These are phyloP conservation scores for Hymenoscyphus occultus DNA, from an alignment of 2,329 filamentous ascomycete genomes.

Conservation along the genomic window DNA sequence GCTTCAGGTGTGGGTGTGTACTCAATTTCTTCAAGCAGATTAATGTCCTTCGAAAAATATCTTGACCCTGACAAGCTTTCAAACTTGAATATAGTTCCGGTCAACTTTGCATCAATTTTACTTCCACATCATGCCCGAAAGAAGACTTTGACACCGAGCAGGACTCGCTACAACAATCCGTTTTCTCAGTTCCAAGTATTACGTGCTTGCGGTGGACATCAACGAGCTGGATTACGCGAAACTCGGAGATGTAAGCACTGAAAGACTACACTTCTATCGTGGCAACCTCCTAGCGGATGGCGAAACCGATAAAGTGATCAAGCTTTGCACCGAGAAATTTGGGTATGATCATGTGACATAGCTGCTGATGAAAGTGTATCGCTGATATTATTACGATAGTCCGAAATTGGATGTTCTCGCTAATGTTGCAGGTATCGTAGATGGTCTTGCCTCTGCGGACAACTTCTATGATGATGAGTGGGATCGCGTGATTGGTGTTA, in stretches of 20 bases:
- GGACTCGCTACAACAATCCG: conserved; percentile 37
- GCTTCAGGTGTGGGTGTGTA: conserved; percentile 32
- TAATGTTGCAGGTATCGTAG: conserved; percentile 46
- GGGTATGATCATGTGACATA: conserved; percentile 22
- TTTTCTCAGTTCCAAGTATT: conserved; percentile 35
- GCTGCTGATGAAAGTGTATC: not conserved
- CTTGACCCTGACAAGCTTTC: too few species aligned
- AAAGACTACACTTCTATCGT: conserved; percentile 37
- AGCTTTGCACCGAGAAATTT: conserved; percentile 33
- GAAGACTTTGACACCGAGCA: not conserved
- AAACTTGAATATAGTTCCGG: too few species aligned
- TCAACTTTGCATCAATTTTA: too few species aligned
- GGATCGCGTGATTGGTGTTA: conserved; percentile 42
- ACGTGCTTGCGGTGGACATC: conserved; percentile 36
- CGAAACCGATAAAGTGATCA: conserved; percentile 37
- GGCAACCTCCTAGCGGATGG: conserved; percentile 34
- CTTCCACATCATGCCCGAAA: too few species aligned
- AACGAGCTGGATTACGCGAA: conserved; percentile 35
- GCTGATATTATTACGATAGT: conserved; percentile 12
- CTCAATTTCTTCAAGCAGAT: too few species aligned
- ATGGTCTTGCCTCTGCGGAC: conserved; percentile 42
- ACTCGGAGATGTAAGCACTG: conserved; percentile 21
- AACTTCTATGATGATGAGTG: conserved; percentile 40
- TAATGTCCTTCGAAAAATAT: too few species aligned
- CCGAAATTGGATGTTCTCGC: conserved; percentile 42